phyloP scores from a whole-genome alignment of 441 rosid genomes.

The Mallotus japonicus region DNA sequence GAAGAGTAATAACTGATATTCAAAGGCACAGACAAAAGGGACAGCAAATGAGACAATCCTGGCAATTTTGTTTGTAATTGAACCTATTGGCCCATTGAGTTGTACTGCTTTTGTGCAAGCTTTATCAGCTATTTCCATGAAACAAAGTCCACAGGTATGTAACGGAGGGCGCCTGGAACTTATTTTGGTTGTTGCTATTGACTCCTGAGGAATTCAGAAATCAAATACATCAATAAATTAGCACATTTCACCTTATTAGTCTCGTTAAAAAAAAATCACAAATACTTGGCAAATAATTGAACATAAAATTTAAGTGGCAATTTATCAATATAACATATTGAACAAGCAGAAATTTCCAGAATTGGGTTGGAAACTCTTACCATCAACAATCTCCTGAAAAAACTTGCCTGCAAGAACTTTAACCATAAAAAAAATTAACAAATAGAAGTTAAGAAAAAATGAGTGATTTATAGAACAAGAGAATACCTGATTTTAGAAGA shows the following conservation, averaged over 20 bases:
- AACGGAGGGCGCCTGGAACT: conserved; percentile 55
- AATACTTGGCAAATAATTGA: too few species aligned
- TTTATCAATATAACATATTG: too few species aligned
- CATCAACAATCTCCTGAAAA: conserved; percentile 10
- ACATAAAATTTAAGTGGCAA: too few species aligned
- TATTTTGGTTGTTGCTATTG: conserved; percentile 21
- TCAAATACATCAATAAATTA: not conserved
- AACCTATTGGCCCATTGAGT: conserved; percentile 35
- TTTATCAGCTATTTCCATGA: conserved; percentile 34
- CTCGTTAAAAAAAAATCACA: too few species aligned
- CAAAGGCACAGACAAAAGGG: conserved; percentile 34
- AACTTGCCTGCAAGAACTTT: not conserved
- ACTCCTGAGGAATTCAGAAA: conserved; percentile 29
- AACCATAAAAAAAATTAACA: not conserved
- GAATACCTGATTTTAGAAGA: not conserved
- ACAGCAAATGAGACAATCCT: conserved; percentile 17
- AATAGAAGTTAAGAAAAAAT: not conserved
- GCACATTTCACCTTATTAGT: too few species aligned
- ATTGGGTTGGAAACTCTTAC: not conserved
- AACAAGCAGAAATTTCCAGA: too few species aligned
- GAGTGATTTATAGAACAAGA: not conserved
- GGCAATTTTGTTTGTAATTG: conserved; percentile 23
- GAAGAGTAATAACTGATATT: conserved; percentile 32
- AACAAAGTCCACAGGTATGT: conserved; percentile 46
- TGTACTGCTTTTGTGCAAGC: conserved; percentile 35